Evolutionary conservation across 2,329 filamentous ascomycete genomes (phyloP).

Genomic region (Colletotrichum orchidophilum): DNA sequence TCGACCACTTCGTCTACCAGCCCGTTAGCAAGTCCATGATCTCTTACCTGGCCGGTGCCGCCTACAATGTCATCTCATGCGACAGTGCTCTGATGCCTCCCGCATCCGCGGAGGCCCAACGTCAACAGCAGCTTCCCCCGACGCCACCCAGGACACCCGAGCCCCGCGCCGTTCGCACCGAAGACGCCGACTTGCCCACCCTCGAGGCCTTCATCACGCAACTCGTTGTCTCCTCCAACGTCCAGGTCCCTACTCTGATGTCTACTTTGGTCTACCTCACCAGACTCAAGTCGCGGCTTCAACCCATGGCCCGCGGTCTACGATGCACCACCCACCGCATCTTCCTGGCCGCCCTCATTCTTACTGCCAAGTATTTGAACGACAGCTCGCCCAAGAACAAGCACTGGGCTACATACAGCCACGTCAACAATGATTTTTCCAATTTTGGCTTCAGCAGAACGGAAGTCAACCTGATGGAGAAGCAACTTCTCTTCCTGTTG

Average conservation of each 20-base stretch:
- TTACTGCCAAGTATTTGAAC: constrained; percentile 96
- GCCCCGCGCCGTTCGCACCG: constrained; percentile 54
- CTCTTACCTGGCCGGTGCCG: constrained; percentile 77
- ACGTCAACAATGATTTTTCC: constrained; percentile 71
- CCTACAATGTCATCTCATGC: constrained; percentile 82
- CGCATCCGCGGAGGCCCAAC: constrained; percentile 47
- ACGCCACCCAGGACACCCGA: constrained; percentile 62
- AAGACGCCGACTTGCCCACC: constrained; percentile 73
- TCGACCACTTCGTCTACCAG: constrained; percentile 83
- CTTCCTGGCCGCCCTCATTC: constrained; percentile 88
- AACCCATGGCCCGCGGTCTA: constrained; percentile 94
- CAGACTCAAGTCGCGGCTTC: constrained; percentile 83
- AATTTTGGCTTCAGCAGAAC: constrained; percentile 92
- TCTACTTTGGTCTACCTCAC: constrained; percentile 93
- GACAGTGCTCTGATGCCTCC: constrained; percentile 68
- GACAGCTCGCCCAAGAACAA: constrained; percentile 99
- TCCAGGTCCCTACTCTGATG: constrained; percentile 98
- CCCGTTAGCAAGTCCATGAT: constrained; percentile 83
- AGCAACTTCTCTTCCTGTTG: constrained; percentile 93
- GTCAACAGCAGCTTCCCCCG: constrained; percentile 49
- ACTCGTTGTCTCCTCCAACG: constrained; percentile 90
- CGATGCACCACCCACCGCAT: constrained; percentile 97
- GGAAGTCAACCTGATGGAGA: constrained; percentile 99
- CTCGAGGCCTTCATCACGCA: constrained; percentile 92
- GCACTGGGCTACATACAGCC: constrained; percentile 97